phyloP scores from a whole-genome alignment of 495 filamentous ascomycete species.

The Podospora pseudocomata region DNA sequence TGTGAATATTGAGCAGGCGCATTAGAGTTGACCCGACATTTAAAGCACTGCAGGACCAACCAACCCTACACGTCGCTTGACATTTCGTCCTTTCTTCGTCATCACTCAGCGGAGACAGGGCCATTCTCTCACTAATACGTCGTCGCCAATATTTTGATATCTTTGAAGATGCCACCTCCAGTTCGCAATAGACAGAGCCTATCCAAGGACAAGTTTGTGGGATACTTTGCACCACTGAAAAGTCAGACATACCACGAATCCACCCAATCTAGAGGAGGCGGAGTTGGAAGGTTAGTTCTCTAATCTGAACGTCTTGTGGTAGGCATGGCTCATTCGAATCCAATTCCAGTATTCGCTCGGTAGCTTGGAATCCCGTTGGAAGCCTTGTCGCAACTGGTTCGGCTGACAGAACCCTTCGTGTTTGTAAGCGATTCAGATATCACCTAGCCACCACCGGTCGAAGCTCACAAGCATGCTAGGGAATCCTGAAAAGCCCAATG shows the following conservation, averaged over 20 bases:
- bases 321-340: background rate
- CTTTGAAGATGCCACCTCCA: conserved; percentile 49
- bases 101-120: background rate
- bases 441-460: background rate
- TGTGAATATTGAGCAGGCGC: background rate
- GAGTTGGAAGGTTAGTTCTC: background rate
- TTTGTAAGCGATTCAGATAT: conserved; percentile 42
- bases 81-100: background rate
- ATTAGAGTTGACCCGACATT: background rate
- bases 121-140: background rate
- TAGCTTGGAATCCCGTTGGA: conserved; percentile 88
- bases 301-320: background rate
- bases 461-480: conserved; percentile 35
- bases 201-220: conserved; percentile 59
- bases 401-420: conserved; percentile 74
- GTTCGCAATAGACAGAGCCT: conserved; percentile 46
- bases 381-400: conserved; percentile 83
- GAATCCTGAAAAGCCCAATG: conserved; percentile 83
- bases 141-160: background rate
- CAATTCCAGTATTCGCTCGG: conserved; percentile 52
- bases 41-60: background rate
- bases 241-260: conserved; percentile 62
- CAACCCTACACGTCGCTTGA: background rate
- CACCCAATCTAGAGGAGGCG: conserved; percentile 1
- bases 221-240: conserved; percentile 54